Evolutionary conservation across 2,329 filamentous ascomycete species (phyloP), one percentile per base, ranked within the genome.

Genomic region (Aureobasidium sp.): DNA sequence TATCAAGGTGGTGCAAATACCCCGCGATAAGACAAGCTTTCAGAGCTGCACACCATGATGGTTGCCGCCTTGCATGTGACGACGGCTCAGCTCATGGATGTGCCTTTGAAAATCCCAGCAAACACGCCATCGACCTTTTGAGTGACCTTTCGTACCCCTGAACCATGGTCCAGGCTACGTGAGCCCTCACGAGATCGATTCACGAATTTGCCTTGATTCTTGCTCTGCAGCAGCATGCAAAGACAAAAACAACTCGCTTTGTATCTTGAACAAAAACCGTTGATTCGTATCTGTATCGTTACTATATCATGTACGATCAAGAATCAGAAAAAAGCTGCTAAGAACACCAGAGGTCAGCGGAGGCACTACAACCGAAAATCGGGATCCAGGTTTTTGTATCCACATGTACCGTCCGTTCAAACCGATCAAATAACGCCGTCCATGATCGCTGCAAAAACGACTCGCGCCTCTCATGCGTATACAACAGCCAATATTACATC

Each of bases 381-480:
- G 58, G 40, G 40, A 46, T 54, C 47, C 49, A 38, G 47, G 38
- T 29, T 53, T 35, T 29, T 53, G 58, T 60, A 60, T 60, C 47
- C 47, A 46, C 45, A 54, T 54, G 37, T 60, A 54, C 38, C 58
- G 50, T 51, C 37, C 37, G 47, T 51, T 60, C 47, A 60, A 53
- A 53, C 38, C 47, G 27, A 37, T 47, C 47, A 60, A 33, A 60
- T 54, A 54, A 54, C 58, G 42, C 58, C 49, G 38, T 46, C 40
- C 58, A 60, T 51, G 58, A 49, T 60, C 58, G 58, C 58, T 60
- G 58, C 40, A 49, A 46, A 45, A 60, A 46, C 55, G 43, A 58
- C 55, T 31, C 43, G 38, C 33, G 43, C 55, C 55, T 37, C 55
- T 47, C 55, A 58, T 58, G 55, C 55, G 42, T 49, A 58, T 49